These are phyloP conservation scores for Salvia sclarea DNA, from an alignment of 305 asterid species.

Conservation along the genomic window DNA sequence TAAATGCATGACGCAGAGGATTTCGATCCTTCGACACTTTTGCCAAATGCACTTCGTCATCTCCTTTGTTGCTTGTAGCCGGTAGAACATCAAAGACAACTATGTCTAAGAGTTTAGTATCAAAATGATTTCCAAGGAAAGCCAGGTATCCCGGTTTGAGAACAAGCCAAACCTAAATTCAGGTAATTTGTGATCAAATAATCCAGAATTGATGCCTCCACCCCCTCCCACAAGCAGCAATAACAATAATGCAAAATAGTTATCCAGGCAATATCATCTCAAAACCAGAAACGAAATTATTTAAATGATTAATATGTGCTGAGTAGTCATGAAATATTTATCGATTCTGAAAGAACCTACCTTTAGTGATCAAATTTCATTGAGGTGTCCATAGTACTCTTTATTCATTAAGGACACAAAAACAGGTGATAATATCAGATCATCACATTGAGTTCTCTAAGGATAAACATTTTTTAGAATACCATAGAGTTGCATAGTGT, in stretches of 20 bases:
- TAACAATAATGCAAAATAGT: not conserved
- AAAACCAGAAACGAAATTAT: constrained; percentile 19
- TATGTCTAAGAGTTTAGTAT: constrained; percentile 71
- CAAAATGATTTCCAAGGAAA: constrained; percentile 77
- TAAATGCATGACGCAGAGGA: constrained; percentile 79
- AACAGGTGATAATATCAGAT: constrained; percentile 14
- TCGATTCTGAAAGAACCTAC: constrained; percentile 9
- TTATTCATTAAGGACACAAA: not conserved
- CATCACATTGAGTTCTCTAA: constrained; percentile 9
- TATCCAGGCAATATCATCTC: not conserved
- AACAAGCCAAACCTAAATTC: constrained; percentile 89
- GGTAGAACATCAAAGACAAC: constrained; percentile 67
- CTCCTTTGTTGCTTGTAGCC: constrained; percentile 51
- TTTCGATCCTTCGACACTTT: constrained; percentile 55
- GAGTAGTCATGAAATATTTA: not conserved
- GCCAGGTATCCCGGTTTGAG: constrained; percentile 93
- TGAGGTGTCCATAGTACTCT: constrained; percentile 6
- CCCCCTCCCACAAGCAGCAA: not conserved
- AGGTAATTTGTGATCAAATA: constrained; percentile 27
- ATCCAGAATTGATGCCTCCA: constrained; percentile 13
- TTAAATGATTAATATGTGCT: not conserved
- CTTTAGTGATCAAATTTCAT: constrained; percentile 3
- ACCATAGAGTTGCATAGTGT: not conserved
- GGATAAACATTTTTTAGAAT: not conserved
- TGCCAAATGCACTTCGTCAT: constrained; percentile 52